These are phyloP conservation scores for Mycocentrospora acerina DNA, from an alignment of 2,329 filamentous ascomycete species.

Conservation along the genomic window DNA sequence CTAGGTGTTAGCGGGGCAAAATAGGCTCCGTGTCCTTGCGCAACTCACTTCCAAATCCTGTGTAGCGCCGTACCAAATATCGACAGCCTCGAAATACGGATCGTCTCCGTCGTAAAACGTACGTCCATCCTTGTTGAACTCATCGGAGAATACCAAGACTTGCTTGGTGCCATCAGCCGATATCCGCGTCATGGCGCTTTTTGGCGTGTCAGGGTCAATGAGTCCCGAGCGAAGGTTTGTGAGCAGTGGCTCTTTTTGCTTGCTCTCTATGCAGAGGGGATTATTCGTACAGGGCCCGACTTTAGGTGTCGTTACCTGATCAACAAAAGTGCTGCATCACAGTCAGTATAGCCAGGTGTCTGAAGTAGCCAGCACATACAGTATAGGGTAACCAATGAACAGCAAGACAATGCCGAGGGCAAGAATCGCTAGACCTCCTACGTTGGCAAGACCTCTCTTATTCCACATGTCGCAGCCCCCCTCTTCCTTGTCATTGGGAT, in stretches of 20 bases:
- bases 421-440: constrained; percentile 63
- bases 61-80: constrained; percentile 73
- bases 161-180: constrained; percentile 61
- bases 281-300: constrained; percentile 44
- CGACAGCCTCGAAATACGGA: constrained; percentile 66
- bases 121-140: constrained; percentile 67
- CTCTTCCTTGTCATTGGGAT: constrained; percentile 62
- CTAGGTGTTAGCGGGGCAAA: constrained; percentile 8
- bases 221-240: constrained; percentile 62
- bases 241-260: constrained; percentile 52
- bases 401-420: constrained; percentile 62
- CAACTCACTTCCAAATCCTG: constrained; percentile 62
- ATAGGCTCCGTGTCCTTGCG: background rate
- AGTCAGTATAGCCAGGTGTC: constrained; percentile 12
- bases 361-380: constrained; percentile 55
- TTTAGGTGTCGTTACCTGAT: constrained; percentile 43
- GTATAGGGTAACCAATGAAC: constrained; percentile 69
- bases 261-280: constrained; percentile 54
- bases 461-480: constrained; percentile 67
- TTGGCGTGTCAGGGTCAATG: constrained; percentile 69
- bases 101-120: constrained; percentile 73
- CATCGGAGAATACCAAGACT: constrained; percentile 70
- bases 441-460: constrained; percentile 62
- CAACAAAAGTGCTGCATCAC: constrained; percentile 58
- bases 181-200: constrained; percentile 57